Percentiles rank a stretch among this genome's conserved stretches.
Evolutionary conservation across 352 stramenopile genomes (phyloP).

Genomic region (Phytophthora brassicae): DNA sequence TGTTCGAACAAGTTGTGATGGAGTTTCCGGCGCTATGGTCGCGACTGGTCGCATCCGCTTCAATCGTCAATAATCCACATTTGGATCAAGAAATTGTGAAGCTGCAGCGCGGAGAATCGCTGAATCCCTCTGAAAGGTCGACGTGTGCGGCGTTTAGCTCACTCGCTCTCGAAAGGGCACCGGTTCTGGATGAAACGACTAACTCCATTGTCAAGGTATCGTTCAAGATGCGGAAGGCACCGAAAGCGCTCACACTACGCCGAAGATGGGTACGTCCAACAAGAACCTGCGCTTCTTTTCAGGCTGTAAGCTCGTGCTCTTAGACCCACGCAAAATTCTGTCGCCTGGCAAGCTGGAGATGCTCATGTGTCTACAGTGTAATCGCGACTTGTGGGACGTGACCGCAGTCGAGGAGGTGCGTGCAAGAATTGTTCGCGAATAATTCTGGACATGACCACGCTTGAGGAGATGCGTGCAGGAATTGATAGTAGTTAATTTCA

Average conservation of each 20-base stretch:
- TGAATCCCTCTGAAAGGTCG: not conserved
- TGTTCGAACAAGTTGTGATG: constrained; percentile 4
- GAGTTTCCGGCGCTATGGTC: not conserved
- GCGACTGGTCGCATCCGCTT: not conserved
- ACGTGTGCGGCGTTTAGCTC: constrained; percentile 4
- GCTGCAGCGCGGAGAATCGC: not conserved
- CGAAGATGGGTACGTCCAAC: constrained; percentile 9
- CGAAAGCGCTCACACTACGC: not conserved
- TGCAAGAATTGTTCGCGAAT: not conserved
- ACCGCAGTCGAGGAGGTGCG: not conserved
- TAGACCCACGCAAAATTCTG: not conserved
- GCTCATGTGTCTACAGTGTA: not conserved
- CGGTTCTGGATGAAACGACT: not conserved
- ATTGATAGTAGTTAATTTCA: too few species aligned
- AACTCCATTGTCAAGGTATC: constrained; percentile 8
- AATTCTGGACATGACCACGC: not conserved
- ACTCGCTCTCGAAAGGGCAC: not conserved
- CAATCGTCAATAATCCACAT: constrained; percentile 9
- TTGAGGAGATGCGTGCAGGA: not conserved
- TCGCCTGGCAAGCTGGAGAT: not conserved
- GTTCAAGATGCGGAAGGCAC: constrained; percentile 8
- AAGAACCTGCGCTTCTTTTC: not conserved
- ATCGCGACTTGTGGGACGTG: constrained; percentile 1
- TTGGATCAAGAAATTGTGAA: constrained; percentile 12
- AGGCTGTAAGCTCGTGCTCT: not conserved